Percentiles rank a stretch among this genome's conserved stretches.
Conservation (phyloP, 495 filamentous ascomycete species). For the Daldinia bambusicola region DNA sequence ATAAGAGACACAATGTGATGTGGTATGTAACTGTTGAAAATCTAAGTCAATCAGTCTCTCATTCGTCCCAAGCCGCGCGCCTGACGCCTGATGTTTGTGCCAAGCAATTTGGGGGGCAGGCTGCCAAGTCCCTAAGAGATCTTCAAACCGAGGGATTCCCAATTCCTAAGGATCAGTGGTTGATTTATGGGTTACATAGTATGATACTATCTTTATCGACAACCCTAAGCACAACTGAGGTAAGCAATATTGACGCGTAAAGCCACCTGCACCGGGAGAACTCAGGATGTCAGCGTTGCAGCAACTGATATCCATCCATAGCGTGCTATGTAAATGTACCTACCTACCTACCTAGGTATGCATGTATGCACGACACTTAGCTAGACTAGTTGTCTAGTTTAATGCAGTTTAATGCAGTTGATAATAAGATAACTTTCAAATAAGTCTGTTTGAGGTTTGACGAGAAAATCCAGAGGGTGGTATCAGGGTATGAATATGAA, state of each 20-base stretch:
- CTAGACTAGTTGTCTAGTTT: background rate
- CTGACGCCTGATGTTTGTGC: slow-evolving; percentile 19
- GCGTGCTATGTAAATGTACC: background rate
- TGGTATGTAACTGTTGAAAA: background rate
- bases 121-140: slow-evolving; percentile 39
- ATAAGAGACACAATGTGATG: slow-evolving; percentile 1
- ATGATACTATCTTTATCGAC: slow-evolving; percentile 20
- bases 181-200: background rate
- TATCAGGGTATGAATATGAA: no score
- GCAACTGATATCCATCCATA: slow-evolving; percentile 4
- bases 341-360: background rate
- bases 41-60: background rate
- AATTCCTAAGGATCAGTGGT: slow-evolving; percentile 15
- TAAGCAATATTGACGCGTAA: slow-evolving; percentile 18
- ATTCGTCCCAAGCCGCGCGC: slow-evolving; percentile 15
- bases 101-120: slow-evolving; percentile 27
- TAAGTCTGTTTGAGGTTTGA: slow-evolving; percentile 2
- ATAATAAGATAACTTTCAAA: background rate
- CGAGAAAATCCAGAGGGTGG: slow-evolving; percentile 23
- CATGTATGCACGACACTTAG: slow-evolving; percentile 1
- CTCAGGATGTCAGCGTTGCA: slow-evolving; percentile 1
- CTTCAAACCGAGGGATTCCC: slow-evolving; percentile 27
- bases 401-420: background rate
- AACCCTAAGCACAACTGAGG: background rate
- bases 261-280: slow-evolving; percentile 12